A percentile compares a stretch with the other conserved stretches of the same genome.
Conservation (phyloP, 2,329 filamentous ascomycete species). For the Calonectria pseudoreteaudii region DNA sequence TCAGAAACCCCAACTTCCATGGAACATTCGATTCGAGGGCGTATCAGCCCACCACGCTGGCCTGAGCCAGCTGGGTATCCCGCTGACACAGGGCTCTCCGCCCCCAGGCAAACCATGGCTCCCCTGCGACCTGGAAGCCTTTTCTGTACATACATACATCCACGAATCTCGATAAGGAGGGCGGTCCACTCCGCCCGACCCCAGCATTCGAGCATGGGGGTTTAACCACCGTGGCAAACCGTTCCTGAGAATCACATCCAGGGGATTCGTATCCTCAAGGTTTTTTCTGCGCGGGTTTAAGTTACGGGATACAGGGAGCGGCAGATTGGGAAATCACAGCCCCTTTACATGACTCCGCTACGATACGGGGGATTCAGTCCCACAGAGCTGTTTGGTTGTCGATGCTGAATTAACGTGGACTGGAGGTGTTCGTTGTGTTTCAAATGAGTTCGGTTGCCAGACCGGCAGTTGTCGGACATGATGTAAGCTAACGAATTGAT, state of each 20-base stretch:
- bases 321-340: not conserved
- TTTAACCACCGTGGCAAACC: slow-evolving; percentile 29
- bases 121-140: slow-evolving; percentile 4
- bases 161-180: slow-evolving; percentile 33
- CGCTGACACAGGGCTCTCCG: slow-evolving; percentile 12
- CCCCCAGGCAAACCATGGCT: slow-evolving; percentile 14
- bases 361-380: not conserved
- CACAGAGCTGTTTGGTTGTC: not conserved
- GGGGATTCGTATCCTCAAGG: slow-evolving; percentile 25
- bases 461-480: slow-evolving; percentile 29
- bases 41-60: slow-evolving; percentile 29
- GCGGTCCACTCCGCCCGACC: slow-evolving; percentile 27
- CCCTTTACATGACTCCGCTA: not conserved
- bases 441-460: slow-evolving; percentile 21
- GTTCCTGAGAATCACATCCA: slow-evolving; percentile 13
- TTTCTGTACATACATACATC: slow-evolving; percentile 16
- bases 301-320: not conserved
- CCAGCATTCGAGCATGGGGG: slow-evolving; percentile 16
- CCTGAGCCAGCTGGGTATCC: slow-evolving; percentile 23
- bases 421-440: slow-evolving; percentile 16
- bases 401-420: not conserved
- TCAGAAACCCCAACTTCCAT: slow-evolving; percentile 22
- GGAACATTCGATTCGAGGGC: slow-evolving; percentile 33
- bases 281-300: not conserved
- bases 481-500: not conserved